Evolutionary conservation across 78 protist species (phyloP), one percentile per base, ranked within the genome.

Genomic region (Chrysochromulina parva): DNA sequence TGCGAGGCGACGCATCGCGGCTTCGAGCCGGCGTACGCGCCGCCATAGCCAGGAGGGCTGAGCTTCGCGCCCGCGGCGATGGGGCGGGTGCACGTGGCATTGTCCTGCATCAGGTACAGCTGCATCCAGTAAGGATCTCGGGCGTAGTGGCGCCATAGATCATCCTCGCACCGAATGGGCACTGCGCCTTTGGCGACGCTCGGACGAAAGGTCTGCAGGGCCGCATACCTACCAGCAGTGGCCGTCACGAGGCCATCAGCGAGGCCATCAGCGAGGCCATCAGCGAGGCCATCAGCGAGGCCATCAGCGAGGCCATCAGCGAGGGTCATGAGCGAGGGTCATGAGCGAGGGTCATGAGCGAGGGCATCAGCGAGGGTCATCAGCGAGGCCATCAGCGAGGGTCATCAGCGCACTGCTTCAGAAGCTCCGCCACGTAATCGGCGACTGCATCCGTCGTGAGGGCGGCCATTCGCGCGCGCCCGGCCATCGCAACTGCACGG

Each of bases 1-100:
- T 74, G 82, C n/a, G 82, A 74, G 28, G 82, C 82, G 26, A 11
- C 24, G 82, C 82, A 74, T 1, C 82, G 82, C 14, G 82, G 82
- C 82, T 74, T 74, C 57, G 57, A 48, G 24, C 82, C 82, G 16
- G 24, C n/a, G 82, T 74, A 74, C 26, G 82, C 82, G 50, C 82
- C 82, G 22, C 82, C 82, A 53, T 55, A 74, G 4, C 71, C 71
- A 13, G 71, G 71, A 0, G 71, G 28, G 10, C 71, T 0, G 71
- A 65, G 4, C 28, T 10, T 6, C 4, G 71, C 17, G n/a, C 71
- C 71, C 28, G 71, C n/a, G n/a, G 71, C 28, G 71, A 65, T 65
- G 28, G 71, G 28, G 24, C 24, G 71, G 9, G 17, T 65, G 71
- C 71, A 65, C 26, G 71, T 65, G 71, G n/a, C 26, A 20, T 65